These are phyloP conservation scores for Xylaria acuta DNA, from an alignment of 495 filamentous ascomycete genomes.

Conservation along the genomic window DNA sequence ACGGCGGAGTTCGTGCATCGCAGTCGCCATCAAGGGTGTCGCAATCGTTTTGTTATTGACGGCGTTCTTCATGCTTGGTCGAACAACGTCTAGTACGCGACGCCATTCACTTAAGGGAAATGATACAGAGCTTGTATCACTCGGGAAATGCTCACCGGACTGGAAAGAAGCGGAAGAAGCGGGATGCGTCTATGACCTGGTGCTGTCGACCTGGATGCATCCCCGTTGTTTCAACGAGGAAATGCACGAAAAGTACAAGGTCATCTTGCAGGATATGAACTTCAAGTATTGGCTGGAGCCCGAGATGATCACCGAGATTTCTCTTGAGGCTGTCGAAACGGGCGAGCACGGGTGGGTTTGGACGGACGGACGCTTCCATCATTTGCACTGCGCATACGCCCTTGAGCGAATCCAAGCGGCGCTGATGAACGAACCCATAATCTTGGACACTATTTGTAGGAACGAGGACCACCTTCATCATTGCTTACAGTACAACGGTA, in stretches of 20 bases:
- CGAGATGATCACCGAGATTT: slow-evolving; percentile 15
- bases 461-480: slow-evolving; percentile 16
- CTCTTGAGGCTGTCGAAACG: slow-evolving; percentile 11
- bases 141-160: slow-evolving; percentile 15
- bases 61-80: slow-evolving; percentile 13
- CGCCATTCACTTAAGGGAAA: slow-evolving; percentile 7
- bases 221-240: slow-evolving; percentile 14
- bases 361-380: slow-evolving; percentile 10
- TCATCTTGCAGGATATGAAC: slow-evolving; percentile 5
- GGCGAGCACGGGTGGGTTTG: slow-evolving; percentile 11
- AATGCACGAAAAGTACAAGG: slow-evolving; percentile 12
- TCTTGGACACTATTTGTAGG: slow-evolving; percentile 19
- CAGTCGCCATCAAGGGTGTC: slow-evolving; percentile 12
- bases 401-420: slow-evolving; percentile 12
- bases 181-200: slow-evolving; percentile 13
- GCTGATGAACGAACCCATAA: background rate
- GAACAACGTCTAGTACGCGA: slow-evolving; percentile 4
- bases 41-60: slow-evolving; percentile 3
- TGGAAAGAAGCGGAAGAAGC: slow-evolving; percentile 15
- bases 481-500: slow-evolving; percentile 2
- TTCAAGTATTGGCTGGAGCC: slow-evolving; percentile 15
- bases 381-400: slow-evolving; percentile 15
- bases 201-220: slow-evolving; percentile 14
- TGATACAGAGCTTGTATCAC: slow-evolving; percentile 7
- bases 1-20: slow-evolving; percentile 1